A percentile compares a stretch with the other conserved stretches of the same genome.
Evolutionary conservation across 257 asterid genomes (phyloP).

Genomic region (Gynochthodes officinalis): DNA sequence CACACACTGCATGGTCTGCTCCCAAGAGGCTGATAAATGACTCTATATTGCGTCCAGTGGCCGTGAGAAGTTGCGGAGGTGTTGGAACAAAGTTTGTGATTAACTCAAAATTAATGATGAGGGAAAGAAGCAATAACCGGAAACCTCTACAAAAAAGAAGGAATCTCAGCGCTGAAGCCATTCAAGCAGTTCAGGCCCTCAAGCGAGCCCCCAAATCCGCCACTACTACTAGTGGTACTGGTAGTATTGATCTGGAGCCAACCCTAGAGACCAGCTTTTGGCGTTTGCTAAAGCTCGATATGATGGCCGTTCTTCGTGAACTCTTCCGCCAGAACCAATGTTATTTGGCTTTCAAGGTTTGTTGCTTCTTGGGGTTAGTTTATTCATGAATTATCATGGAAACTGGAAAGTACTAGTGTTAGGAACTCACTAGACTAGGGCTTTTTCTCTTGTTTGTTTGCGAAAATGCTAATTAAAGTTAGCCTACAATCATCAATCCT

Average conservation of each 20-base stretch:
- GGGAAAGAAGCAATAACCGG: constrained; percentile 75
- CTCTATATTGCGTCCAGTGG: not conserved
- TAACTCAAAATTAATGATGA: constrained; percentile 29
- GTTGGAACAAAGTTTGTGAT: no score
- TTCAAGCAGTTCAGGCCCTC: constrained; percentile 66
- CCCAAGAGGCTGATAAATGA: not conserved
- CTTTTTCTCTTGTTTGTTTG: no score
- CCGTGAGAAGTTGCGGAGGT: not conserved
- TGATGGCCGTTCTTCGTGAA: constrained; percentile 81
- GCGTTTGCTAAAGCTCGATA: constrained; percentile 60
- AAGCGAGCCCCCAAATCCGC: constrained; percentile 49
- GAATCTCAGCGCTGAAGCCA: constrained; percentile 63
- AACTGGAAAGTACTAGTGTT: no score
- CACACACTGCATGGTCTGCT: not conserved
- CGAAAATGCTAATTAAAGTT: not conserved
- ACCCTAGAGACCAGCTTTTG: constrained; percentile 38
- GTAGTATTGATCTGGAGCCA: constrained; percentile 40
- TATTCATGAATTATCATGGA: no score
- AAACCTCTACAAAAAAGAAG: constrained; percentile 70
- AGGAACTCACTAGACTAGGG: no score
- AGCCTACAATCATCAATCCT: not conserved
- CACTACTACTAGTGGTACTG: no score
- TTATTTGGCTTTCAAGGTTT: constrained; percentile 59
- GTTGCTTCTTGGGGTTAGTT: no score
- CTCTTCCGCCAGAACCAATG: constrained; percentile 70